phyloP scores from a whole-genome alignment of 1,284 basidiomycete genomes.

The Thelephora terrestris region DNA sequence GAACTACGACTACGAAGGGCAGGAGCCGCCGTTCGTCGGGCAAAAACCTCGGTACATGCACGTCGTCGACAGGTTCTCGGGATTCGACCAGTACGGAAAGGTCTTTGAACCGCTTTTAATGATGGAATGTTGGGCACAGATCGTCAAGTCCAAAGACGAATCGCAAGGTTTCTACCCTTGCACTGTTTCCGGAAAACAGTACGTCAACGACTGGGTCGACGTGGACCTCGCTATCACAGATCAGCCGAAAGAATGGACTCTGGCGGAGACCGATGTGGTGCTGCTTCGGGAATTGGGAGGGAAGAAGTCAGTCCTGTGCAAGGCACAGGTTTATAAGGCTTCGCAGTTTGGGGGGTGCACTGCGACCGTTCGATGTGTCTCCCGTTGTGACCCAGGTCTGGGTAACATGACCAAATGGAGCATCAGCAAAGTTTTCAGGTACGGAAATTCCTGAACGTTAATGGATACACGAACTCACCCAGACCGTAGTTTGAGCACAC shows the following conservation, averaged over 20 bases:
- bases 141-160: conserved; percentile 69
- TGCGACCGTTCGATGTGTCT: conserved; percentile 38
- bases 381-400: conserved; percentile 45
- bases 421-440: conserved; percentile 80
- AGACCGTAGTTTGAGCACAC: conserved; percentile 67
- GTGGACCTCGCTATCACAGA: conserved; percentile 56
- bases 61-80: conserved; percentile 61
- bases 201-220: conserved; percentile 64
- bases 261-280: conserved; percentile 77
- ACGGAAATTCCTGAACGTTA: conserved; percentile 13
- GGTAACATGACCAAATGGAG: conserved; percentile 62
- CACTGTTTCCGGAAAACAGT: conserved; percentile 53
- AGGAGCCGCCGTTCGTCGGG: conserved; percentile 40
- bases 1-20: conserved; percentile 68
- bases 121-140: conserved; percentile 89
- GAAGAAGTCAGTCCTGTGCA: conserved; percentile 57
- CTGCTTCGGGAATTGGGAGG: conserved; percentile 47
- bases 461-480: neutral
- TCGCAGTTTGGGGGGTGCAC: conserved; percentile 38
- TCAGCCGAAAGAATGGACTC: conserved; percentile 53
- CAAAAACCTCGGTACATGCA: conserved; percentile 22
- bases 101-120: conserved; percentile 85
- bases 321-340: conserved; percentile 61
- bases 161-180: conserved; percentile 41
- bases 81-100: conserved; percentile 60